Evolutionary conservation across 2,329 filamentous ascomycete species (phyloP).

Genomic region (Curvularia verruculosa): DNA sequence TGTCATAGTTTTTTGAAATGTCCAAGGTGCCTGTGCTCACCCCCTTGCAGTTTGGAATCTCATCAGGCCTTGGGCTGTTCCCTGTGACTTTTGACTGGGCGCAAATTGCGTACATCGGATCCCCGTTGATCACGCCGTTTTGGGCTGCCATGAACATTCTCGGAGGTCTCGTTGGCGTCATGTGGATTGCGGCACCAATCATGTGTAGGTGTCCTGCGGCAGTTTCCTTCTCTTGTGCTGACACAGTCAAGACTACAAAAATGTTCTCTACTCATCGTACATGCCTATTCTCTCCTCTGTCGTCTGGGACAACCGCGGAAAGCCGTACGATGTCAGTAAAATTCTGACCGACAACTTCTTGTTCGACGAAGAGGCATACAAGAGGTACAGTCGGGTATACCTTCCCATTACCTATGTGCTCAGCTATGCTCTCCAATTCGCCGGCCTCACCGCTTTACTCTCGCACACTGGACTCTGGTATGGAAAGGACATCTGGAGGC

Average conservation of each 20-base stretch:
- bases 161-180: slow-evolving; percentile 77
- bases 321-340: slow-evolving; percentile 79
- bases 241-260: slow-evolving; percentile 66
- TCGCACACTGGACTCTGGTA: slow-evolving; percentile 87
- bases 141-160: slow-evolving; percentile 87
- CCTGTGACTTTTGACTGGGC: slow-evolving; percentile 92
- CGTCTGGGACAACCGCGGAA: slow-evolving; percentile 84
- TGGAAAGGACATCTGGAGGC: slow-evolving; percentile 78
- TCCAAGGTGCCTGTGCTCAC: slow-evolving; percentile 10
- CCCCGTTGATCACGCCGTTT: slow-evolving; percentile 81
- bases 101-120: slow-evolving; percentile 86
- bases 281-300: slow-evolving; percentile 85
- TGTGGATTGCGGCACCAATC: slow-evolving; percentile 83
- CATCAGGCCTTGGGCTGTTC: slow-evolving; percentile 82
- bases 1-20: slow-evolving; percentile 17
- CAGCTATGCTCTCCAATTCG: slow-evolving; percentile 86
- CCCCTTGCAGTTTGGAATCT: slow-evolving; percentile 70
- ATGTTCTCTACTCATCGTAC: slow-evolving; percentile 79
- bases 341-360: slow-evolving; percentile 79
- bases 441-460: slow-evolving; percentile 76
- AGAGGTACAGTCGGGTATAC: slow-evolving; percentile 82
- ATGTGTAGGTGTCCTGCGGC: slow-evolving; percentile 58
- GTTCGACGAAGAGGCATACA: slow-evolving; percentile 78
- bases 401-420: slow-evolving; percentile 86
- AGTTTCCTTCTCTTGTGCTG: slow-evolving; percentile 1